These are phyloP conservation scores for Dichotomopilus funicola DNA, from an alignment of 2,329 filamentous ascomycete species.

Conservation along the genomic window DNA sequence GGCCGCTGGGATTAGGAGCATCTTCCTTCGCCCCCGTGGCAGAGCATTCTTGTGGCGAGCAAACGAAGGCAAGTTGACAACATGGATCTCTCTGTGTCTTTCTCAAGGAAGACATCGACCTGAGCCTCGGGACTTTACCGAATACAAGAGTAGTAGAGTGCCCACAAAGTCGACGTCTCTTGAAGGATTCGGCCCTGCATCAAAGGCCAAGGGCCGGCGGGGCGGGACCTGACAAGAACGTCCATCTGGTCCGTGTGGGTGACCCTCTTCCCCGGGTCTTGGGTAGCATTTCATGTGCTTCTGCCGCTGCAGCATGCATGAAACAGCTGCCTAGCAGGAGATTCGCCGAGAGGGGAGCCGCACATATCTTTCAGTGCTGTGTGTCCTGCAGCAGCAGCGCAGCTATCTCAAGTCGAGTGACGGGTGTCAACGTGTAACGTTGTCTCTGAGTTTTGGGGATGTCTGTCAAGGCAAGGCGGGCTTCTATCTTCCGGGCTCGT, in stretches of 20 bases:
- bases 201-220: neutral
- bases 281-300: conserved; percentile 1
- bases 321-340: neutral
- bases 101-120: neutral
- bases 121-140: too few species aligned
- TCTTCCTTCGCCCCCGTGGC: neutral
- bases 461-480: neutral
- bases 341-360: neutral
- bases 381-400: neutral
- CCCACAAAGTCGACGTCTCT: neutral
- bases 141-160: neutral
- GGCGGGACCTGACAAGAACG: neutral
- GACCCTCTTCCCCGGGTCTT: neutral
- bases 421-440: neutral
- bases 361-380: neutral
- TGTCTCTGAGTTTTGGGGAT: neutral
- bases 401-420: neutral
- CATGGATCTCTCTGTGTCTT: too few species aligned
- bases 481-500: neutral
- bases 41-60: neutral
- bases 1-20: neutral
- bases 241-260: neutral
- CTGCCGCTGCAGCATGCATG: neutral
- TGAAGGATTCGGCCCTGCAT: neutral
- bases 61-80: too few species aligned